Conservation (phyloP, 176 grass and related monocot genomes). For the Aegilops tauschii region DNA sequence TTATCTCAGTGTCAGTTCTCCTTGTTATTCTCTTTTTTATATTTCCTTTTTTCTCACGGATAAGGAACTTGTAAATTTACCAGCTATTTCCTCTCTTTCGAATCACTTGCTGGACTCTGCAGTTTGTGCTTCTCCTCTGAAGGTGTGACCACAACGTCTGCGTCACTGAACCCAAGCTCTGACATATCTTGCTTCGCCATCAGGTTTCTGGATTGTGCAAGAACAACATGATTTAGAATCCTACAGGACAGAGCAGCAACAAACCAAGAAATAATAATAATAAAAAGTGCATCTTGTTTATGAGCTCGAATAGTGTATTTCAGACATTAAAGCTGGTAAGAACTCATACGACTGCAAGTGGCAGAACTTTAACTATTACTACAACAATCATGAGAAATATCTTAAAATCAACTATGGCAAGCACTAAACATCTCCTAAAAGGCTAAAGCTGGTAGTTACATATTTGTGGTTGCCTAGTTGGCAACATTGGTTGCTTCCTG, state of each 20-base stretch:
- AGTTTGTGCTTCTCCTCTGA: conserved; percentile 14
- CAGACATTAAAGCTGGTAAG: neutral
- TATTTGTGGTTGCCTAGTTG: neutral
- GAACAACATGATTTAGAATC: neutral
- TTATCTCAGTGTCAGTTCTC: neutral
- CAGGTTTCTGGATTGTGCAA: conserved; percentile 50
- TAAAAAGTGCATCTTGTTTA: neutral
- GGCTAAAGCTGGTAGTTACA: neutral
- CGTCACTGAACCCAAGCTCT: conserved; percentile 63
- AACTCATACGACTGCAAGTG: neutral
- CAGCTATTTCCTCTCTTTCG: conserved; percentile 29
- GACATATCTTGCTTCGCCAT: conserved; percentile 85
- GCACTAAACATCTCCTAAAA: neutral
- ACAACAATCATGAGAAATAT: neutral
- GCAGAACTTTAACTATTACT: neutral
- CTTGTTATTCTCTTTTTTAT: conserved; percentile 14
- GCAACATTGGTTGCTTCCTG: conserved; percentile 19
- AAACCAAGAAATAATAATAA: neutral
- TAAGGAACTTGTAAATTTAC: neutral
- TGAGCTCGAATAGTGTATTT: neutral
- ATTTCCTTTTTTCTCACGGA: neutral
- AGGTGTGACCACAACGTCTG: neutral
- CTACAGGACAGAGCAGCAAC: neutral
- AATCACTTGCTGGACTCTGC: neutral
- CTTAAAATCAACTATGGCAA: neutral